These are phyloP conservation scores for Hippophae rhamnoides DNA, from an alignment of 306 rosid genomes.

Conservation along the genomic window DNA sequence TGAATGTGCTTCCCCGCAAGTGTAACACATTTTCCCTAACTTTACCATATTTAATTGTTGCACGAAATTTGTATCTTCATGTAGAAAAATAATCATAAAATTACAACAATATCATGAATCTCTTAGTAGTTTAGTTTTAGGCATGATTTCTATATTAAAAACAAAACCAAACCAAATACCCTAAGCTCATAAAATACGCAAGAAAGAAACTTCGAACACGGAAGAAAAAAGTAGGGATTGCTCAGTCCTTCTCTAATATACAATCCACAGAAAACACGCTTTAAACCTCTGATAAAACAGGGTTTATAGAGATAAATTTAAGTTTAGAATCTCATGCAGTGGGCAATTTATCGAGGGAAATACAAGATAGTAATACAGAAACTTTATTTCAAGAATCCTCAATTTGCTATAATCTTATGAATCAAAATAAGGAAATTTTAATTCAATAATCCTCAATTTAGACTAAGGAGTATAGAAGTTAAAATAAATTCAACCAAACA, in stretches of 20 bases:
- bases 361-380: too few relatives aligned
- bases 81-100: neutral
- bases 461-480: neutral
- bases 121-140: neutral
- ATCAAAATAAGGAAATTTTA: neutral
- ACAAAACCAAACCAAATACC: neutral
- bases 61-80: neutral
- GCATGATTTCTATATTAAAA: neutral
- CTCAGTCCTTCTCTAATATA: neutral
- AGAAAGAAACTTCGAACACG: neutral
- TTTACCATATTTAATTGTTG: neutral
- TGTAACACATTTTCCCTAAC: neutral
- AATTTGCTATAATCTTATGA: too few relatives aligned
- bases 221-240: neutral
- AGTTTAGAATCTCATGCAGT: too few relatives aligned
- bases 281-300: too few relatives aligned
- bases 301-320: too few relatives aligned
- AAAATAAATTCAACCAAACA: neutral
- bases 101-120: neutral
- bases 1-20: neutral
- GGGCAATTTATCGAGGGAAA: too few relatives aligned
- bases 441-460: neutral
- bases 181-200: neutral
- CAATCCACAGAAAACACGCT: neutral
- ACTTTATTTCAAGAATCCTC: too few relatives aligned